These are phyloP conservation scores for Avena sativa DNA, from an alignment of 176 grass and related monocot genomes.

Conservation along the genomic window DNA sequence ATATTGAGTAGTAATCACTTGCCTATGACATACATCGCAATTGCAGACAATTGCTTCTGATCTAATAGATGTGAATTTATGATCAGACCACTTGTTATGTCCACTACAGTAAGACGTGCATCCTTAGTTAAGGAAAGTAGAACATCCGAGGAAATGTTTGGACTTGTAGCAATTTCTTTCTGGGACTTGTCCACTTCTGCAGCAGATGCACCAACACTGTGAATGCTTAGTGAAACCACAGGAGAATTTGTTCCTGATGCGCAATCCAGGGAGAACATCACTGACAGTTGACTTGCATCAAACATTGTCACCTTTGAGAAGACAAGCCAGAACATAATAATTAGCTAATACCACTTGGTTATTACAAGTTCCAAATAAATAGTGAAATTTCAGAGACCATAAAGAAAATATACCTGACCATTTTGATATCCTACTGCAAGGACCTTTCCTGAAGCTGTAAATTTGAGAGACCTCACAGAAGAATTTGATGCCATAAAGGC, in stretches of 20 bases:
- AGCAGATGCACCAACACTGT: constrained; percentile 27
- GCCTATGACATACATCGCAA: constrained; percentile 93
- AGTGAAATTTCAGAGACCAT: constrained; percentile 22
- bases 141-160: constrained; percentile 53
- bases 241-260: constrained; percentile 74
- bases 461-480: constrained; percentile 57
- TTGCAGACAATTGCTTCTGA: constrained; percentile 60
- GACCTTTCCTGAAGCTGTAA: constrained; percentile 58
- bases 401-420: constrained; percentile 73
- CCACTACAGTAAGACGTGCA: constrained; percentile 62
- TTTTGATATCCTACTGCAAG: constrained; percentile 78
- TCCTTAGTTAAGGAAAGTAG: constrained; percentile 79
- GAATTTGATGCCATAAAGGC: constrained; percentile 69
- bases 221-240: constrained; percentile 60
- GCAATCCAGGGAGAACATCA: constrained; percentile 70
- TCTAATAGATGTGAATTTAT: constrained; percentile 61
- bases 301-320: constrained; percentile 79
- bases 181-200: constrained; percentile 47
- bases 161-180: constrained; percentile 42
- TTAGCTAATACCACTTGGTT: constrained; percentile 23
- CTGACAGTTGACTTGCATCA: constrained; percentile 65
- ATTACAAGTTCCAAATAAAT: constrained; percentile 30
- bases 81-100: constrained; percentile 54
- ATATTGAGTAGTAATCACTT: constrained; percentile 59
- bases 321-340: constrained; percentile 39